phyloP scores from a whole-genome alignment of 768 basidiomycete genomes.

The Pleurotus ostreatus region DNA sequence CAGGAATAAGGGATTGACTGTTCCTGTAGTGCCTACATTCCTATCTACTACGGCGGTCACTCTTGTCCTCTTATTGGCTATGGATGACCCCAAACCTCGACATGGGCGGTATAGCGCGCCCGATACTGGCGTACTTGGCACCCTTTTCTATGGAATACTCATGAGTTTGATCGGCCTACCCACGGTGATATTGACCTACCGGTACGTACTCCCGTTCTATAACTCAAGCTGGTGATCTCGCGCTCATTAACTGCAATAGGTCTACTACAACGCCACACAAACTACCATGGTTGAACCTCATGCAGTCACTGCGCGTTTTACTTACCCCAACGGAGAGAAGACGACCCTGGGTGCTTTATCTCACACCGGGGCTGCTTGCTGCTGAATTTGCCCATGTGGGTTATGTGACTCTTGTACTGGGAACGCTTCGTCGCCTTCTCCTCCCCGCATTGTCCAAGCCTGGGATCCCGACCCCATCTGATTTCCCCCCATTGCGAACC shows the following conservation, averaged over 20 bases:
- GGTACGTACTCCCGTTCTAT: slow-evolving; percentile 38
- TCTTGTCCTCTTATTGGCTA: slow-evolving; percentile 49
- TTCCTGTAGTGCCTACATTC: slow-evolving; percentile 36
- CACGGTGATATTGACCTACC: slow-evolving; percentile 69
- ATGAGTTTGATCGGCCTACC: slow-evolving; percentile 67
- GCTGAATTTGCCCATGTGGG: slow-evolving; percentile 47
- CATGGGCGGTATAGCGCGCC: slow-evolving; percentile 67
- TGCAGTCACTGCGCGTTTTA: slow-evolving; percentile 61
- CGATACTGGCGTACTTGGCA: slow-evolving; percentile 54
- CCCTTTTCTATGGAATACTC: slow-evolving; percentile 58
- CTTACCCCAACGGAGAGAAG: slow-evolving; percentile 80
- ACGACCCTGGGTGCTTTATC: slow-evolving; percentile 75
- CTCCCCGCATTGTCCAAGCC: slow-evolving; percentile 34
- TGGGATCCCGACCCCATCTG: slow-evolving; percentile 24
- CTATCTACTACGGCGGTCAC: slow-evolving; percentile 53
- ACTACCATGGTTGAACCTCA: slow-evolving; percentile 57
- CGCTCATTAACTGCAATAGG: slow-evolving; percentile 30
- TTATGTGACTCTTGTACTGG: slow-evolving; percentile 43
- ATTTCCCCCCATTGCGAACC: slow-evolving; percentile 47
- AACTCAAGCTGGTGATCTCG: slow-evolving; percentile 1
- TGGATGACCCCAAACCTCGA: slow-evolving; percentile 55
- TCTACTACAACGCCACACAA: slow-evolving; percentile 82
- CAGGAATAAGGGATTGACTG: background rate
- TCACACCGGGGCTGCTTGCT: slow-evolving; percentile 72
- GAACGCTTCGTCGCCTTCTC: slow-evolving; percentile 42